Evolutionary conservation across 768 basidiomycete species (phyloP).

Genomic region (Lentinus tigrinus): DNA sequence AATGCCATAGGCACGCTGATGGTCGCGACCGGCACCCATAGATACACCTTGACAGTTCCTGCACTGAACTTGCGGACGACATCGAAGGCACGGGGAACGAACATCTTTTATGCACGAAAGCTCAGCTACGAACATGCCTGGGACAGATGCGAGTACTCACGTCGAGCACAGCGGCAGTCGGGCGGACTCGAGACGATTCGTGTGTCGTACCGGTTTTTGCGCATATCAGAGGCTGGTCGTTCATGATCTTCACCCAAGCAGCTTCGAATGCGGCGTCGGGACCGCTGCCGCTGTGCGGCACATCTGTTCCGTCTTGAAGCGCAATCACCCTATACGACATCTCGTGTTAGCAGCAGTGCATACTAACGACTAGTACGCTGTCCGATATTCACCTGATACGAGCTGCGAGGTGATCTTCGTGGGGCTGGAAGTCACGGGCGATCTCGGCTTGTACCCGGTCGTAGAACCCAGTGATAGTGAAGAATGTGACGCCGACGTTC

Average conservation of each 20-base stretch:
- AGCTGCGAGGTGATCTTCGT: background rate
- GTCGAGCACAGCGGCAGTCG: too few relatives aligned
- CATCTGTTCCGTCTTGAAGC: too few relatives aligned
- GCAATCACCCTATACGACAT: too few relatives aligned
- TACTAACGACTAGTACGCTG: too few relatives aligned
- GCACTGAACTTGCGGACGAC: too few relatives aligned
- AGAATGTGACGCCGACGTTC: background rate
- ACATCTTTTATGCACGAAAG: background rate
- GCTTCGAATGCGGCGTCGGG: conserved; percentile 6
- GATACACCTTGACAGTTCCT: too few relatives aligned
- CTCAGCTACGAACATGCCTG: conserved; percentile 2
- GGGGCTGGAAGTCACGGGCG: background rate
- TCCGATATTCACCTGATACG: background rate
- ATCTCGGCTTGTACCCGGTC: conserved; percentile 3
- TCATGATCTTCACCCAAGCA: conserved; percentile 3
- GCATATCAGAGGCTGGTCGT: conserved; percentile 10
- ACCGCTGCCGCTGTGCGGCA: background rate
- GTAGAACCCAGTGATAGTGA: background rate
- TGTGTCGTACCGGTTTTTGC: conserved; percentile 3
- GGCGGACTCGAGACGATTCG: background rate
- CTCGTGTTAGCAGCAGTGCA: too few relatives aligned
- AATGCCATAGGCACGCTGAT: too few relatives aligned
- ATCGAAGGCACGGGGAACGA: too few relatives aligned
- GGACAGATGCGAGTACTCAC: background rate
- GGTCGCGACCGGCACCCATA: too few relatives aligned